phyloP scores from a whole-genome alignment of 371 early-diverging fungal species.

The Blastocladiella emersonii region DNA sequence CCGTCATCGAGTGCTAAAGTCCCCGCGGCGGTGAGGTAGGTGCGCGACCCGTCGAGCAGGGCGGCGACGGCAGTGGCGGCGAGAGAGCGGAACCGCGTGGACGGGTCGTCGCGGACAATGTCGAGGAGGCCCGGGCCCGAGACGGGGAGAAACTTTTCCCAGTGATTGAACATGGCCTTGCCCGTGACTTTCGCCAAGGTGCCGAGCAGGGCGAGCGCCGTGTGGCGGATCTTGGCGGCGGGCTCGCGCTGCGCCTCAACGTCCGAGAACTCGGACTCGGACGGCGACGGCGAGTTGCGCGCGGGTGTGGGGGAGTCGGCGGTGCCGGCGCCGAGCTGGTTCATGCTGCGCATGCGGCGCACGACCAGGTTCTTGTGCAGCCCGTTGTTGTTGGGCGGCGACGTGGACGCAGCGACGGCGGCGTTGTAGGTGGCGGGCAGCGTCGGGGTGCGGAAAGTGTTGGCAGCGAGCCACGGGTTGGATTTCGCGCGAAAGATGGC shows the following conservation, averaged over 20 bases:
- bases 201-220: neutral
- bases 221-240: neutral
- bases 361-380: neutral
- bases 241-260: neutral
- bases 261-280: neutral
- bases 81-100: neutral
- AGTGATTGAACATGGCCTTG: neutral
- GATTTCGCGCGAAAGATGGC: neutral
- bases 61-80: neutral
- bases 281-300: neutral
- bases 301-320: neutral
- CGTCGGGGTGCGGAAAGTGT: neutral
- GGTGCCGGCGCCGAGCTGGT: neutral
- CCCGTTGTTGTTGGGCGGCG: neutral
- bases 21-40: neutral
- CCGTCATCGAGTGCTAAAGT: too few relatives aligned
- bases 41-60: neutral
- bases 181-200: neutral
- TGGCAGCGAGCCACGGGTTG: neutral
- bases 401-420: neutral
- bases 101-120: neutral
- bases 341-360: neutral
- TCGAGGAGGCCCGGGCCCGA: neutral
- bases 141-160: slow-evolving; percentile 5
- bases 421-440: too few relatives aligned